Evolutionary conservation across 305 asterid species (phyloP), one percentile per base, ranked within the genome.

Genomic region (Solanum hybrid): DNA sequence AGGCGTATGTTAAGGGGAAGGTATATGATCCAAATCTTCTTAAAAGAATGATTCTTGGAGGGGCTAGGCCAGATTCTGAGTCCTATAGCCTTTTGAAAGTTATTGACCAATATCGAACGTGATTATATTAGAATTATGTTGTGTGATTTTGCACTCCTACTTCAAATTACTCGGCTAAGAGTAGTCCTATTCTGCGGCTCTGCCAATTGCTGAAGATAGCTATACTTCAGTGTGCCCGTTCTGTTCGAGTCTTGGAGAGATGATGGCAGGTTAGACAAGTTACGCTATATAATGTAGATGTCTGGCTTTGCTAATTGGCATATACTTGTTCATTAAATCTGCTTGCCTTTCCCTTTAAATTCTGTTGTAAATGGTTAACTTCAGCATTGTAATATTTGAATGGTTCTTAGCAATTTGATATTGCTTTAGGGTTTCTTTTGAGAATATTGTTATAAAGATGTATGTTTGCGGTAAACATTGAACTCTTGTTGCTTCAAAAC

Each of bases 61-160:
- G 98, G 91, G 91, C 97, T 74, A 93, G 95, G 92, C 99, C 98
- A 1, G 99, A 97, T 92, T 93, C 98, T 40, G 98, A 96, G 94
- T 96, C 98, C 57, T 97, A 96, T 91, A 96, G 98, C 90, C 90
- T 96, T 81, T 89, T 96, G 90, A 96, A 94, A 93, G 94, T 96
- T 86, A 87, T 94, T 31, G 99, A 97, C 90, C 96, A 95, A 91
- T 93, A 92, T 81, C 95, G 89, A 9, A 87, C 91, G 36, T 92
- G 92, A 90, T 90, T 29, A 46, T 46, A 84, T 84, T 84, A 20
- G 40, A 84, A 46, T 46, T 29, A 46, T 51, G 22, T 84, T 84
- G 35, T 84, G 34, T 84, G 74, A 31, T 46, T 29, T 18, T 84
- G 34, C 37, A 7, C 40, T 26, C 39, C 39, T 29, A 36, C 29